Evolutionary conservation across 768 basidiomycete genomes (phyloP), one percentile per base, ranked within the genome.

Genomic region (Psilocybe azurescens): DNA sequence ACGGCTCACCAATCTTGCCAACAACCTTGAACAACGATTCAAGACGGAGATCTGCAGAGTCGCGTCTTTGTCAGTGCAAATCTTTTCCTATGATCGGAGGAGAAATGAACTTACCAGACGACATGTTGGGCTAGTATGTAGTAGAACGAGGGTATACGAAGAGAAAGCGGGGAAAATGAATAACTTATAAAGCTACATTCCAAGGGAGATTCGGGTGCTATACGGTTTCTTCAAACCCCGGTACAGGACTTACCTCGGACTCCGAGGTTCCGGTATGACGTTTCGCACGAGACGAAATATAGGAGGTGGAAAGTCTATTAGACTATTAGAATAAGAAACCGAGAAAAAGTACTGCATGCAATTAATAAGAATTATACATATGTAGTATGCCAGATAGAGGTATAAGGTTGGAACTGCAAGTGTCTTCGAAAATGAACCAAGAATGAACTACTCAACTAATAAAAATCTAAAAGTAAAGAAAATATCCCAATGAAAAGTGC

Each of bases 1-100:
- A 48, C n/a, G 44, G 20, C 79, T 32, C 62, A 89, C 89, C 89
- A 65, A 88, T 86, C 75, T 90, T 91, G 64, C 85, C 89, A 72
- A 81, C 81, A 62, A 92, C 86, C 70, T 82, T 79, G 80, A 89
- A 91, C 50, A 92, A 73, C 3, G 83, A 81, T 28, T 80, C 71
- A 16, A 84, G 70, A 39, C 78, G 78, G 61, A 90, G 81, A 70
- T 88, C 87, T 83, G 58, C 20, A 38, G 16, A 20, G 8, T 24
- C 28, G 36, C 24, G 51, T 41, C 52, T n/a, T 28, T 41, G 20
- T 57, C 32, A 54, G 30, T 36, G 11, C 16, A 48, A 28, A 41
- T 44, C 32, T 36, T 47, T 30, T 9, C 41, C 11, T 7, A 14
- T 46, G 30, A n/a, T 18, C 16, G 6, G 46, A 44, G 3, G 32